Evolutionary conservation across 257 asterid genomes (phyloP), one percentile per base, ranked within the genome.

Genomic region (Salvia rosmarinus): DNA sequence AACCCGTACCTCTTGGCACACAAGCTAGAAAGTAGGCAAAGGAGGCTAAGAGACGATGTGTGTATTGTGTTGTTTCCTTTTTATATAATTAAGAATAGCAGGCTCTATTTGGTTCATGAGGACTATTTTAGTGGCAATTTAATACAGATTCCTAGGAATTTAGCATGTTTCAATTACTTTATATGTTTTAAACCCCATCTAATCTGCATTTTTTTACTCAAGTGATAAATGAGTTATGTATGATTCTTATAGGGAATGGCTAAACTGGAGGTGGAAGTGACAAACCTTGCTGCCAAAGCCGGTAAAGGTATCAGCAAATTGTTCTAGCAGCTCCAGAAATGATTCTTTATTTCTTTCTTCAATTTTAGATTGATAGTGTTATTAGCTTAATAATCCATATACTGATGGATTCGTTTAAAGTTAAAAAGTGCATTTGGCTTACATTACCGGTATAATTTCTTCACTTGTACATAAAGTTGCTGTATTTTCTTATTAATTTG

Each of bases 221-320:
- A 9, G n/a, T 42, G 63, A 30, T 39, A 63, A 56, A 52, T 30
- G 39, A 47, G 61, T 7, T 66, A 9, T 13, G 9, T 68, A 46
- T 56, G 51, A 43, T 78, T 84, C 64, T 77, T 71, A 47, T 67
- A 95, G 99, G 99, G 96, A 62, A 75, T 67, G 54, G 96, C 99
- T 70, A 95, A 81, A 85, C 76, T 95, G 93, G 99, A 95, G 88
- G 96, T 89, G 86, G 99, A 95, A 80, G 98, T 95, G 72, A 95
- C 99, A 67, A 95, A 95, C 79, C 99, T 95, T 78, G 92, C 99
- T 61, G 98, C 99, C 23, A 95, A 91, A 84, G 99, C 99, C 32
- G 99, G 99, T 76, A 95, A 91, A 95, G 99, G 99, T 95, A 85
- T 66, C 80, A 39, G 49, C 49, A 73, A 42, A 64, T 72, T 72